Evolutionary conservation across 2,329 filamentous ascomycete species (phyloP).

Genomic region (Diaporthe australafricana): DNA sequence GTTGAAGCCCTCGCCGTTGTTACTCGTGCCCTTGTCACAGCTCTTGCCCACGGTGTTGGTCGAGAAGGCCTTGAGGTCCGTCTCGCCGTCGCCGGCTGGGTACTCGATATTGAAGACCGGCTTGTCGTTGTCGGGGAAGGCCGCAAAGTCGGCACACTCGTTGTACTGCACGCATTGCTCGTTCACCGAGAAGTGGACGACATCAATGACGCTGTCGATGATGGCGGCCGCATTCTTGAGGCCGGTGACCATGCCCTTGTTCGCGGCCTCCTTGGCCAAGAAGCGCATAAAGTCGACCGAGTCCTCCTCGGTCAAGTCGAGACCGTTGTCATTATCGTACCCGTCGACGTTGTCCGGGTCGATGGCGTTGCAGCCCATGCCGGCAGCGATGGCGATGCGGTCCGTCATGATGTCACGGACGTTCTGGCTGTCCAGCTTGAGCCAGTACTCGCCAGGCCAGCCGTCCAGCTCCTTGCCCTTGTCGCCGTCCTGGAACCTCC

Average conservation of each 20-base stretch:
- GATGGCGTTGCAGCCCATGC: slow-evolving; percentile 75
- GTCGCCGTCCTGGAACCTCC: slow-evolving; percentile 65
- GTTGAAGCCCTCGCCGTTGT: slow-evolving; percentile 62
- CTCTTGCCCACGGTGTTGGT: slow-evolving; percentile 23
- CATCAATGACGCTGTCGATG: slow-evolving; percentile 57
- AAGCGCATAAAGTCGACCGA: slow-evolving; percentile 70
- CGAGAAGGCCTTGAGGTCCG: slow-evolving; percentile 24
- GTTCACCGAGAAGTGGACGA: slow-evolving; percentile 75
- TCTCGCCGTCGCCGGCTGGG: slow-evolving; percentile 55
- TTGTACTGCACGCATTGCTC: slow-evolving; percentile 67
- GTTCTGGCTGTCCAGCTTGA: slow-evolving; percentile 66
- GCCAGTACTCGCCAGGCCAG: slow-evolving; percentile 77
- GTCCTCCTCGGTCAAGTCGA: slow-evolving; percentile 67
- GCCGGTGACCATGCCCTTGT: slow-evolving; percentile 69
- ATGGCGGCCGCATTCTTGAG: slow-evolving; percentile 77
- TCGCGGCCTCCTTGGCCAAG: slow-evolving; percentile 65
- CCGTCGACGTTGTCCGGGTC: slow-evolving; percentile 80
- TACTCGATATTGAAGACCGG: slow-evolving; percentile 75
- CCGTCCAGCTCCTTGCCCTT: slow-evolving; percentile 69
- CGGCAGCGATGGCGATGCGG: slow-evolving; percentile 67
- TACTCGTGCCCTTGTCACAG: slow-evolving; percentile 34
- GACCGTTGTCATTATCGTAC: slow-evolving; percentile 73
- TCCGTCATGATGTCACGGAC: slow-evolving; percentile 74
- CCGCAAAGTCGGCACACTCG: slow-evolving; percentile 62
- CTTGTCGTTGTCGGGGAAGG: slow-evolving; percentile 63